Evolutionary conservation across 176 grass and related monocot genomes (phyloP), one percentile per base, ranked within the genome.

Genomic region (Echinochloa phyllopogon): DNA sequence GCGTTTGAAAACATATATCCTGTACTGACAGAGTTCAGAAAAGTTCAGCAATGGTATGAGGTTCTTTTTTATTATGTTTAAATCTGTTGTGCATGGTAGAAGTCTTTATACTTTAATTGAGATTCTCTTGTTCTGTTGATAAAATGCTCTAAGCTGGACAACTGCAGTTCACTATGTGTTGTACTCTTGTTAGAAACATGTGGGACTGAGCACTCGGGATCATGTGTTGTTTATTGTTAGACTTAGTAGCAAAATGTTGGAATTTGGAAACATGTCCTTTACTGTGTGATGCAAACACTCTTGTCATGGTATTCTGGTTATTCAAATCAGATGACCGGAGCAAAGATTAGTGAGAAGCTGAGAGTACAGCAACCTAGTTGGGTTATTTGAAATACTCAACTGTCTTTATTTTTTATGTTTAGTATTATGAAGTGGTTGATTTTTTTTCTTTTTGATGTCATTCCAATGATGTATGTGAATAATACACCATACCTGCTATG

Each of bases 1-100:
- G 96, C 96, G 27, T 95, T 95, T 10, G 93, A 98, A 58, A 98
- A 98, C 58, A 98, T 98, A 86, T 98, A 98, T 79, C 96, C 93
- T 78, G 93, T 98, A 41, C 77, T 95, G 13, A 58, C 87, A 39
- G 93, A 95, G 83, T 98, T 98, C 83, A 89, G 93, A 81, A 98
- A 98, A 92, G 82, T 92, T 52, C 93, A 94, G 72, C 93, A 95
- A 87, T 93, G 93, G 96, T 98, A 94, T 36, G 80, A 45, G 15
- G 47, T 27, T 39, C 6, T 27, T 75, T 75, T 36, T 48, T 58
- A n/a, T 42, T 10, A 51, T 45, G 20, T 42, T 71, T 84, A 55
- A 39, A 40, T 76, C 41, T 55, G 12, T 44, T 29, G 6, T 63
- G 41, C 17, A 63, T 4, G 8, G 4, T 55, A 27, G 42, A 60